Conservation (phyloP, 2,329 filamentous ascomycete species). For the Metarhizium sp. region DNA sequence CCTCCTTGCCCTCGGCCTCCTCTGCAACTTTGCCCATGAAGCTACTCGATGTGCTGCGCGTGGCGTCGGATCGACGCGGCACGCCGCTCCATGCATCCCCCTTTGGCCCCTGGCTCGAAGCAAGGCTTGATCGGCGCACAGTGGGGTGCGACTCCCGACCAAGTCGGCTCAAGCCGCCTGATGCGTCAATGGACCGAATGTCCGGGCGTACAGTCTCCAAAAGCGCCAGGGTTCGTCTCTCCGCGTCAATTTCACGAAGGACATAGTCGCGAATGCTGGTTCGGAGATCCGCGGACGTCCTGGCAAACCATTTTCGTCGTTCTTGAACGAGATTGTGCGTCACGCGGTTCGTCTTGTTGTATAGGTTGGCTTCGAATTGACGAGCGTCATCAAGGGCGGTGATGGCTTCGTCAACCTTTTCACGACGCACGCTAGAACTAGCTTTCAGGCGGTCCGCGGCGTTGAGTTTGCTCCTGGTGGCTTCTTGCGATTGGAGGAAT, state of each 20-base stretch:
- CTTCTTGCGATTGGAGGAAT: slow-evolving; percentile 81
- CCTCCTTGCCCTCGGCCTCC: slow-evolving; percentile 41
- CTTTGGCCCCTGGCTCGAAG: slow-evolving; percentile 87
- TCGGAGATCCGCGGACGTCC: slow-evolving; percentile 77
- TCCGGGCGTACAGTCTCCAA: slow-evolving; percentile 92
- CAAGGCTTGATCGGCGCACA: slow-evolving; percentile 63
- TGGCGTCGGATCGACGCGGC: slow-evolving; percentile 69
- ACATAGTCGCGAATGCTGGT: slow-evolving; percentile 84
- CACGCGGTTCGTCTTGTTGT: slow-evolving; percentile 78
- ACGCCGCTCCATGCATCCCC: slow-evolving; percentile 98
- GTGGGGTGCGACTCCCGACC: slow-evolving; percentile 81
- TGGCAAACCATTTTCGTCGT: slow-evolving; percentile 81
- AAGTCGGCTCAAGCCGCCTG: slow-evolving; percentile 79
- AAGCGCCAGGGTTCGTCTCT: slow-evolving; percentile 81
- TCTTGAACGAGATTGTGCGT: slow-evolving; percentile 83
- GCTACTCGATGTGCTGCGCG: slow-evolving; percentile 68
- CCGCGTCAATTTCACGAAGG: slow-evolving; percentile 87
- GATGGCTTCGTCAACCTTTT: slow-evolving; percentile 98
- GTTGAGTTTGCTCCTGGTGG: slow-evolving; percentile 69
- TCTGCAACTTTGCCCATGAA: slow-evolving; percentile 56
- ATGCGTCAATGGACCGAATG: slow-evolving; percentile 84
- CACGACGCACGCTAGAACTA: slow-evolving; percentile 75
- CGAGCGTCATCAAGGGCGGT: slow-evolving; percentile 79
- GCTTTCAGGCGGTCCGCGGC: slow-evolving; percentile 84
- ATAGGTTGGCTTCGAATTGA: slow-evolving; percentile 69